These are phyloP conservation scores for Venturia effusa DNA, from an alignment of 2,329 filamentous ascomycete genomes.

Conservation along the genomic window DNA sequence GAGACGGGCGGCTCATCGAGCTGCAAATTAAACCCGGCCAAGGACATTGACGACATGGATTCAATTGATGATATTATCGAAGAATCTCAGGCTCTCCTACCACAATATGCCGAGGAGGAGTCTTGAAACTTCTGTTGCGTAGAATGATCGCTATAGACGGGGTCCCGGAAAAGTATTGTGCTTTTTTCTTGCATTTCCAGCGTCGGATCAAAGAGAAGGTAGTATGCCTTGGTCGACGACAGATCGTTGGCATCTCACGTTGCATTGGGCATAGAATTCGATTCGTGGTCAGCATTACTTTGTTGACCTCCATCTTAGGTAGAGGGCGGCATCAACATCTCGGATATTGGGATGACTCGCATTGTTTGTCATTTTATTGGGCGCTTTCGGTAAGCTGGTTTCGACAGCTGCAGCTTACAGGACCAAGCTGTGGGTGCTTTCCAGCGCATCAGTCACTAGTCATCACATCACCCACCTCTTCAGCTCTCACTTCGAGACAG, in stretches of 20 bases:
- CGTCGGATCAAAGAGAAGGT: neutral
- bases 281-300: neutral
- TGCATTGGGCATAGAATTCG: neutral
- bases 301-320: neutral
- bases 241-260: neutral
- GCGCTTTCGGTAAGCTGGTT: neutral
- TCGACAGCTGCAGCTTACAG: neutral
- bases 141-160: neutral
- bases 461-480: neutral
- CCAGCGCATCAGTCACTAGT: constrained; percentile 4
- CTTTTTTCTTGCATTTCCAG: constrained; percentile 2
- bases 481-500: neutral
- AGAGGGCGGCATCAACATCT: neutral
- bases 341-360: neutral
- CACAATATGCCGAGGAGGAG: neutral
- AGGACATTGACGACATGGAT: neutral
- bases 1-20: neutral
- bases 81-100: constrained; percentile 1
- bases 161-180: constrained; percentile 2
- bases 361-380: neutral
- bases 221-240: neutral
- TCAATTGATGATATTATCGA: neutral
- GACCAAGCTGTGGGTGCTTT: neutral
- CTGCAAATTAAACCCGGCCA: neutral
- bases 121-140: neutral